These are phyloP conservation scores for Aureobasidium melanogenum DNA, from an alignment of 2,329 filamentous ascomycete genomes.

Conservation along the genomic window DNA sequence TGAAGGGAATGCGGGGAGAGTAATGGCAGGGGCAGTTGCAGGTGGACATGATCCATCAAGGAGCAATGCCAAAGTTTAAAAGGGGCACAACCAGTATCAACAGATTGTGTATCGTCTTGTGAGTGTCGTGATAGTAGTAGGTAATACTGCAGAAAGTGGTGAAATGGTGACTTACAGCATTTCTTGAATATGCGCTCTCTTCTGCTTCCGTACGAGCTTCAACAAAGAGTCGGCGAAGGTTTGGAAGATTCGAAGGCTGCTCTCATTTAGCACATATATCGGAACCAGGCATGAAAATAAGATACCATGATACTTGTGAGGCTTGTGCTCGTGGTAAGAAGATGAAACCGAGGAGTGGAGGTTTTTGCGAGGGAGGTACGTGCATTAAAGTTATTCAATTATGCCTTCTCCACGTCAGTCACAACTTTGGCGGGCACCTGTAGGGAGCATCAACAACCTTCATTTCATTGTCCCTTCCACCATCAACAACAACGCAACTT, in stretches of 20 bases:
- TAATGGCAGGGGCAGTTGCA: too few species aligned
- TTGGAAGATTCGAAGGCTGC: slow-evolving; percentile 70
- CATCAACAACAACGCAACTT: background rate
- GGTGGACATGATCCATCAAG: background rate
- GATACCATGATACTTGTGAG: background rate
- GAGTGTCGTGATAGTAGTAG: background rate
- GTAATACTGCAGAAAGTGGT: background rate
- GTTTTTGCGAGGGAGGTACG: background rate
- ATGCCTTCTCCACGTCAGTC: slow-evolving; percentile 9
- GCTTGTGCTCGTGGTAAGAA: background rate
- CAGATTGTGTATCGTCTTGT: background rate
- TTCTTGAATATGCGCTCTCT: slow-evolving; percentile 87
- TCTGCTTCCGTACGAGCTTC: slow-evolving; percentile 88
- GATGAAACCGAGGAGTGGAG: background rate
- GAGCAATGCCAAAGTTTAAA: background rate
- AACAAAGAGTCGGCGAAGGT: slow-evolving; percentile 91
- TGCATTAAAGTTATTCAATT: background rate
- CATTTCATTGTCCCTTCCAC: slow-evolving; percentile 1
- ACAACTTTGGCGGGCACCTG: background rate
- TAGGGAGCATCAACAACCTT: slow-evolving; percentile 10
- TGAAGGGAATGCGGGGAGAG: too few species aligned
- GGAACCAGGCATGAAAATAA: background rate
- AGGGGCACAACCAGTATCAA: too few species aligned
- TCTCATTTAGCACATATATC: background rate
- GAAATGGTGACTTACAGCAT: slow-evolving; percentile 56